Base-by-base conservation (phyloP, 225 moss, liverwort and hornwort genomes). In the Bryoerythrophyllum caledonicum region DNA sequence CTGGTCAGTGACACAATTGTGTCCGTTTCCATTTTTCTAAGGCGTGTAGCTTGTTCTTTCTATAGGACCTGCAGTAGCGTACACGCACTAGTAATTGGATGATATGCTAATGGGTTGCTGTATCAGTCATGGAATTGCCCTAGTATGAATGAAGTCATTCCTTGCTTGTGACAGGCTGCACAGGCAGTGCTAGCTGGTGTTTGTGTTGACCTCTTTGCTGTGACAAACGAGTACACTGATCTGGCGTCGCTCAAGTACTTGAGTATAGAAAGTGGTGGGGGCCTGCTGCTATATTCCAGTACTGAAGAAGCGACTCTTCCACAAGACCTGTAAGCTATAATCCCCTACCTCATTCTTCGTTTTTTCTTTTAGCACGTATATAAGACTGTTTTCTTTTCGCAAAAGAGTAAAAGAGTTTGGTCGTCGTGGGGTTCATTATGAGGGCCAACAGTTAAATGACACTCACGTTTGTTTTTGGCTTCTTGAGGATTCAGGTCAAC, bases 211-310 rank as follows among this genome's bases (percentile, higher is more conserved):
- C 68, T 95, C 25, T 99, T 99, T 80, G 95, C 93, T 60, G 89
- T 99, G 85, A 99, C 95, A 76, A 95, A 99, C 65, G 99, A 99
- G 79, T 99, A 99, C 68, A 99, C 99, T 52, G 99, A 99, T 80
- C 80, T 99, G 81, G 99, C 99, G 17, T 99, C 99, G 28, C 88
- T 99, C 68, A 99, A 99, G 77, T 99, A 93, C 78, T 83, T 99
- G 70, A 99, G 95, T 79, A 95, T 99, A 76, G 95, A 99, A 82
- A 99, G 99, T 77, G 99, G 99, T 67, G 99, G 99, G 54, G 76
- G 91, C 49, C 83, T 99, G 32, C 90, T 95, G 77, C 82, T 92
- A 17, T 99, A 99, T 74, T 95, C 95, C 53, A 95, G 87, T 71
- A 82, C 99, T 54, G 99, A 99, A 74, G 99, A 99, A 82, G 83